Conservation (phyloP, 2,329 filamentous ascomycete species). For the Fusarium sp. region DNA sequence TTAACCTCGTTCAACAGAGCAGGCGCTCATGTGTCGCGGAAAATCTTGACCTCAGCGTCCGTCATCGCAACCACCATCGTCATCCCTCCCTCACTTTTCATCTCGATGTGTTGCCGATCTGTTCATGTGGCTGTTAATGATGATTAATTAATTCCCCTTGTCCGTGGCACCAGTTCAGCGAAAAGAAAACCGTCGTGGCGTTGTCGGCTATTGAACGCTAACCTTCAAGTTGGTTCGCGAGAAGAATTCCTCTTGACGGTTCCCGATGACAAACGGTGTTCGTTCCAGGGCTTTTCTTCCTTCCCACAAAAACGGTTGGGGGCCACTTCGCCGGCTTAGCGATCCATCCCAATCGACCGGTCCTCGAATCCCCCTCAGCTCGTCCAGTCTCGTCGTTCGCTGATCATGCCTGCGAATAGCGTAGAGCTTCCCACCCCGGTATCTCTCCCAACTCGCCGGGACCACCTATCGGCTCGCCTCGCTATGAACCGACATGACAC, state of each 20-base stretch:
- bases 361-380: conserved; percentile 1
- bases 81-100: conserved; percentile 2
- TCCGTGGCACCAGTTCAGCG: background rate
- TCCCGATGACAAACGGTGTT: background rate
- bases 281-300: background rate
- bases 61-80: conserved; percentile 11
- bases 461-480: conserved; percentile 44
- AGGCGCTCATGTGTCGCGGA: conserved; percentile 22
- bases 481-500: conserved; percentile 44
- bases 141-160: background rate
- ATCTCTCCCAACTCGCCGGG: conserved; percentile 41
- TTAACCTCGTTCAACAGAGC: conserved; percentile 21
- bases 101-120: background rate
- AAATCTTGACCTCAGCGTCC: conserved; percentile 31
- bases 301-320: conserved; percentile 1
- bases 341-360: conserved; percentile 8
- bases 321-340: conserved; percentile 14
- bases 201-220: conserved; percentile 25
- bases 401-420: conserved; percentile 34
- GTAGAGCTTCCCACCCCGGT: conserved; percentile 29
- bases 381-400: background rate
- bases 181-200: conserved; percentile 5
- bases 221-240: conserved; percentile 10
- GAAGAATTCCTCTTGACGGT: conserved; percentile 4
- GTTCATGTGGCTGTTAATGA: background rate